These are phyloP conservation scores for Phytophthora rubi DNA, from an alignment of 352 stramenopile species.

Conservation along the genomic window DNA sequence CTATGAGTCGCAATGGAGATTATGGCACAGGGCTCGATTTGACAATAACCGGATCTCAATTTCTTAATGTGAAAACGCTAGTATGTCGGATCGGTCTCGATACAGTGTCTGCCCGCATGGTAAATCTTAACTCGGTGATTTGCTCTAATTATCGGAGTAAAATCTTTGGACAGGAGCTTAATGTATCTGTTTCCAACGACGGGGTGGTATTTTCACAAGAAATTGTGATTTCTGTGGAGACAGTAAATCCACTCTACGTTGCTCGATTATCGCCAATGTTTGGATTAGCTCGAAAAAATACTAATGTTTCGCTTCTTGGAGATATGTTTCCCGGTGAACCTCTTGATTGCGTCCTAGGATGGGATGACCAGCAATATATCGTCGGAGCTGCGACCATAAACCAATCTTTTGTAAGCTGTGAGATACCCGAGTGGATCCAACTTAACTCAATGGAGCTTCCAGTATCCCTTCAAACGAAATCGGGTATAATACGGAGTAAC, in stretches of 20 bases:
- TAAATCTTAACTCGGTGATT: constrained; percentile 15
- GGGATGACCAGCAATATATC: constrained; percentile 25
- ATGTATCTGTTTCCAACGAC: constrained; percentile 46
- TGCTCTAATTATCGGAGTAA: constrained; percentile 14
- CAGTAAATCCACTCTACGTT: constrained; percentile 14
- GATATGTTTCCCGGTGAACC: constrained; percentile 12
- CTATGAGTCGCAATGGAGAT: not conserved
- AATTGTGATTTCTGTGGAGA: constrained; percentile 7
- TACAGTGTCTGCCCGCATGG: constrained; percentile 9
- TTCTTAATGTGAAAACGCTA: constrained; percentile 13
- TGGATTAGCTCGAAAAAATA: constrained; percentile 27
- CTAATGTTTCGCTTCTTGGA: constrained; percentile 32
- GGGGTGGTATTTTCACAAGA: constrained; percentile 35
- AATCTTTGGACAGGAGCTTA: constrained; percentile 10
- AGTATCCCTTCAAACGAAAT: constrained; percentile 35
- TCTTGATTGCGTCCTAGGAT: constrained; percentile 50
- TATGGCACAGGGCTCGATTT: constrained; percentile 11
- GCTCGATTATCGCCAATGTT: constrained; percentile 31
- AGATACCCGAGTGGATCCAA: constrained; percentile 28
- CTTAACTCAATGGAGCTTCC: constrained; percentile 34
- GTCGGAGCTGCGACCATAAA: constrained; percentile 31
- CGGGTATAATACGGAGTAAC: constrained; percentile 38
- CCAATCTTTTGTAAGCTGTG: constrained; percentile 32
- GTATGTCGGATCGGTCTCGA: constrained; percentile 29
- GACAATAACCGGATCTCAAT: constrained; percentile 25